Base-by-base conservation (phyloP, 306 rosid genomes). In the Amphicarpaea edgeworthii region DNA sequence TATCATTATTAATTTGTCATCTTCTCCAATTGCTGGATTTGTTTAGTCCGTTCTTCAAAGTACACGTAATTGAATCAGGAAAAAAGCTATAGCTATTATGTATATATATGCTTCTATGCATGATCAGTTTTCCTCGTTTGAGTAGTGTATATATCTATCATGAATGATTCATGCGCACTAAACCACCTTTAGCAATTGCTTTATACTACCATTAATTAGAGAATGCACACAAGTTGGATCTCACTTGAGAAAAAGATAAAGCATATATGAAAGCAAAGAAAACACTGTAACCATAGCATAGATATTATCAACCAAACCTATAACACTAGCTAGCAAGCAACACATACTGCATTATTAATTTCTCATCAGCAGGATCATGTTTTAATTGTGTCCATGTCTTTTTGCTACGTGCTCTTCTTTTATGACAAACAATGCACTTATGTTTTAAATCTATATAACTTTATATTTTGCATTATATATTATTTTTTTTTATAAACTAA, bases 101-200 rank as follows among this genome's bases (percentile, higher is more conserved):
- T n/a, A n/a, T 42, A 8, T 50, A 28, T 5, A 28, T 28, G 43
- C 8, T 38, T 51, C 53, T 17, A 3, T 32, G 46, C 8, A 55
- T 34, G 6, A 38, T 37, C 1, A 7, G 16, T 57, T 77, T 30
- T 37, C 43, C 63, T 69, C 46, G 8, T 66, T 73, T 43, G 41
- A 26, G 75, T 55, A 23, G 26, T 43, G 79, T 32, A 53, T 57
- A 63, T 21, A 23, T 42, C n/a, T n/a, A n/a, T n/a, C n/a, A n/a
- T n/a, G n/a, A n/a, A n/a, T n/a, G n/a, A n/a, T n/a, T n/a, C 38
- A 43, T 79, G 81, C 81, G 81, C 76, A 77, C 61, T 68, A 68
- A 21, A 30, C 69, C 59, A 23, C 15, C 81, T 63, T 68, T 77
- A 28, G 20, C 40, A n/a, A n/a, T 54, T 57, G 75, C 75, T 53